Percentiles rank a stretch among this genome's conserved stretches.
These are phyloP conservation scores for Eutrema japonicum DNA, from an alignment of 345 rosid species.

Conservation along the genomic window DNA sequence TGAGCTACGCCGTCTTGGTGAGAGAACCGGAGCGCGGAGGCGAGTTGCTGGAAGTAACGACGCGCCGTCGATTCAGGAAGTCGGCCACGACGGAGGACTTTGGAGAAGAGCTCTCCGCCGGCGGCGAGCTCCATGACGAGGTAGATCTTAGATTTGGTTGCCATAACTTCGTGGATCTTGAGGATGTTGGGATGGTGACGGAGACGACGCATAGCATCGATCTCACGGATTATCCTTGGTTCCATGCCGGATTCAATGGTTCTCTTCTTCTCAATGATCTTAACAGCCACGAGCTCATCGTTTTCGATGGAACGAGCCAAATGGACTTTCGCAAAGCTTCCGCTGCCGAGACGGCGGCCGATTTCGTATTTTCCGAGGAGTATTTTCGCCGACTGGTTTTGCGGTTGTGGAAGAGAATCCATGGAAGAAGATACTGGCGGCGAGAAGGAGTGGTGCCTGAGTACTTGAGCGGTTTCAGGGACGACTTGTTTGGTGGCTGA, in stretches of 20 bases:
- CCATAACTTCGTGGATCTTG: constrained; percentile 89
- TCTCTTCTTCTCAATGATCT: constrained; percentile 68
- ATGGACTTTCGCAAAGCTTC: constrained; percentile 78
- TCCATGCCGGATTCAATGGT: constrained; percentile 64
- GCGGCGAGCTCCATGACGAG: constrained; percentile 87
- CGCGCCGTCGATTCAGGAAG: constrained; percentile 62
- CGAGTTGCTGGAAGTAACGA: constrained; percentile 76
- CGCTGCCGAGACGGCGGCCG: constrained; percentile 75
- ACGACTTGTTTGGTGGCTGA: constrained; percentile 27
- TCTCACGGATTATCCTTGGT: constrained; percentile 67
- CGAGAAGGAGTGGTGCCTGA: constrained; percentile 33
- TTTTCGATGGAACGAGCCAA: constrained; percentile 55
- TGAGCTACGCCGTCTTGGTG: constrained; percentile 86
- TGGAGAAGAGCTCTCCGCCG: constrained; percentile 81
- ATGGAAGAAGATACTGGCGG: constrained; percentile 25
- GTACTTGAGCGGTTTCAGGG: constrained; percentile 37
- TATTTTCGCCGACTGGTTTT: constrained; percentile 32
- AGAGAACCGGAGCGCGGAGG: constrained; percentile 77
- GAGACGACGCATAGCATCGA: constrained; percentile 82
- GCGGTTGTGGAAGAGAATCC: constrained; percentile 40
- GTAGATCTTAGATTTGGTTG: constrained; percentile 79
- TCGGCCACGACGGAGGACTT: constrained; percentile 62
- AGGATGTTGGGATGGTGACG: constrained; percentile 84
- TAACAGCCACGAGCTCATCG: constrained; percentile 61
- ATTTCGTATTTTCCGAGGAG: constrained; percentile 71